Base-by-base conservation (phyloP, 768 basidiomycete species). In the Boletus reticulatus region DNA sequence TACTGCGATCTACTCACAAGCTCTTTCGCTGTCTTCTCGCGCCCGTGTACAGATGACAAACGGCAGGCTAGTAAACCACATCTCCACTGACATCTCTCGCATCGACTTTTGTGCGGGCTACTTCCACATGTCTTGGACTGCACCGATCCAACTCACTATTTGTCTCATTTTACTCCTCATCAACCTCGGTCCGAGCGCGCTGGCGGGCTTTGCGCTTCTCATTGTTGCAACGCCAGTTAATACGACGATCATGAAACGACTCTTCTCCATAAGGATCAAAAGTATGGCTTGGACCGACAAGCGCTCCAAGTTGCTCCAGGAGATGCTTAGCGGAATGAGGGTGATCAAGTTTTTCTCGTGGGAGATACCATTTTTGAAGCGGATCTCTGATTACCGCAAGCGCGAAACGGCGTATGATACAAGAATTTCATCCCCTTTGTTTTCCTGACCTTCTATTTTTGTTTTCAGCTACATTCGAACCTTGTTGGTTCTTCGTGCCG, bases 281-380 rank as follows among this genome's bases (percentile, higher is more conserved):
- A 83, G 84, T 49, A 94, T 95, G 91, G 69, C 72, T 1, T 96
- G 89, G 89, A 97, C 89, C 6, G 95, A 98, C 66, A 90, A 89
- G 67, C 84, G 95, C 11, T 89, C 89, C 14, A 94, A 92, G 65
- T 73, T 94, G 5, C 79, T 97, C 12, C 94, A 95, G 68, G 95
- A 98, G 67, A 78, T 98, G 2, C 73, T 97, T 0, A 85, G 87
- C 14, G 90, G 91, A 1, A 94, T 97, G 84, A 88, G 91, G 60
- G 82, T 96, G 57, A 89, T 97, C 79, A 97, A 97, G 71, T 87
- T 88, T 69, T 95, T 95, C 70, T 85, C 89, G 6, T 94, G 92
- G 92, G 92, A 94, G 64, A 63, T 72, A 2, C 91, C 94, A 0
- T 95, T 92, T 70, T 77, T 96, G 22, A 75, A 83, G 16, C 83